Conservation (phyloP, 1,284 basidiomycete genomes). For the Apiotrichum brassicae region DNA sequence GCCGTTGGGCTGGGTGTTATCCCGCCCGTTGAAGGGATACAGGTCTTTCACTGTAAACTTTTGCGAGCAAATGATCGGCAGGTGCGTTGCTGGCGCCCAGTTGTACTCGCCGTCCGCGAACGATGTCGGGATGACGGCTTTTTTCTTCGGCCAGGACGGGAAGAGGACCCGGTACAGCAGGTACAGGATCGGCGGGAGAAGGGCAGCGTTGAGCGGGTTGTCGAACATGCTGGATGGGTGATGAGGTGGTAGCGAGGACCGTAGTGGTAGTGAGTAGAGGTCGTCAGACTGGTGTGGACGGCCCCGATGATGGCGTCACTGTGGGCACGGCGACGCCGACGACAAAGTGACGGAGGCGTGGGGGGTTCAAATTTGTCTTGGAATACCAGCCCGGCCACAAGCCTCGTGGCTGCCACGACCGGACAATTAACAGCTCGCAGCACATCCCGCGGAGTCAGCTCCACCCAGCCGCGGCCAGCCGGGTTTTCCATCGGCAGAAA, state of each 20-base stretch:
- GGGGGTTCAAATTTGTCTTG: no score
- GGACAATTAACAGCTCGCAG: no score
- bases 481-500: no score
- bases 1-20: conserved; percentile 48
- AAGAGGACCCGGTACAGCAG: conserved; percentile 66
- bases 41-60: conserved; percentile 71
- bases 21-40: conserved; percentile 59
- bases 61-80: conserved; percentile 65
- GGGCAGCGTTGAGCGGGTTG: conserved; percentile 52
- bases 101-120: conserved; percentile 58
- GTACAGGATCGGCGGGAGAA: conserved; percentile 73
- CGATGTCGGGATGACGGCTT: conserved; percentile 16
- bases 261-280: no score
- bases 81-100: conserved; percentile 75
- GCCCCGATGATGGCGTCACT: no score
- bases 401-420: no score
- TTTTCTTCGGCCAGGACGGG: conserved; percentile 48
- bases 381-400: no score
- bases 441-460: no score
- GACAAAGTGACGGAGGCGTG: no score
- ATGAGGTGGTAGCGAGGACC: background rate
- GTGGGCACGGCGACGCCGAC: no score
- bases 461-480: no score
- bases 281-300: no score
- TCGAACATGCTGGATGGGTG: conserved; percentile 11